Percentiles rank a stretch among this genome's conserved stretches.
Conservation (phyloP, 352 stramenopile species). For the Phytophthora cryptogea region DNA sequence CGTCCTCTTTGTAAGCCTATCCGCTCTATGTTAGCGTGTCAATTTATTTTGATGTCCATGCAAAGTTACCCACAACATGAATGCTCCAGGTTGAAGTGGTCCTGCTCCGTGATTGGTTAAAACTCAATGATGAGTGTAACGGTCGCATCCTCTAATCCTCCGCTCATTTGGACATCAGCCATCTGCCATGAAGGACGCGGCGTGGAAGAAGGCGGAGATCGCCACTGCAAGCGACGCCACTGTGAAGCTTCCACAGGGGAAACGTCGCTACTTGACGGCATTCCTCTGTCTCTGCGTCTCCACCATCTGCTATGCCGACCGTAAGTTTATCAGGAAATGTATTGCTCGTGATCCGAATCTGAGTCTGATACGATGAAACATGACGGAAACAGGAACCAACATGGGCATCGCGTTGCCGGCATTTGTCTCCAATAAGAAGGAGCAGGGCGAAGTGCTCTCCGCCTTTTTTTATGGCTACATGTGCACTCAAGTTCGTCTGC, state of each 20-base stretch:
- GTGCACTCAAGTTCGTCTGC: slow-evolving; percentile 67
- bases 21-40: slow-evolving; percentile 15
- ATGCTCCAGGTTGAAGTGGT: slow-evolving; percentile 18
- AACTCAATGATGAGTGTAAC: slow-evolving; percentile 35
- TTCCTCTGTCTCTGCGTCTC: slow-evolving; percentile 76
- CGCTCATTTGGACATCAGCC: slow-evolving; percentile 25
- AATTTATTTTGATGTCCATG: slow-evolving; percentile 25
- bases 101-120: slow-evolving; percentile 23
- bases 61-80: background rate
- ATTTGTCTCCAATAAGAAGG: slow-evolving; percentile 74
- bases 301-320: slow-evolving; percentile 87
- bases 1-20: slow-evolving; percentile 31
- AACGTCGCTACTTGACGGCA: slow-evolving; percentile 73
- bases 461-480: slow-evolving; percentile 91
- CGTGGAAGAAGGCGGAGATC: slow-evolving; percentile 23
- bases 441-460: slow-evolving; percentile 82
- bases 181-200: slow-evolving; percentile 21
- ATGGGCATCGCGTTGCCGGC: slow-evolving; percentile 84
- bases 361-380: slow-evolving; percentile 9
- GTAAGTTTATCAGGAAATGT: slow-evolving; percentile 36
- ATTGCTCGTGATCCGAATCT: slow-evolving; percentile 5
- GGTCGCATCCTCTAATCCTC: slow-evolving; percentile 10
- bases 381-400: slow-evolving; percentile 66
- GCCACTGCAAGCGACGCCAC: slow-evolving; percentile 9
- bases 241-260: slow-evolving; percentile 29